Base-by-base conservation (phyloP, 441 rosid genomes). In the Populus hybrid region DNA sequence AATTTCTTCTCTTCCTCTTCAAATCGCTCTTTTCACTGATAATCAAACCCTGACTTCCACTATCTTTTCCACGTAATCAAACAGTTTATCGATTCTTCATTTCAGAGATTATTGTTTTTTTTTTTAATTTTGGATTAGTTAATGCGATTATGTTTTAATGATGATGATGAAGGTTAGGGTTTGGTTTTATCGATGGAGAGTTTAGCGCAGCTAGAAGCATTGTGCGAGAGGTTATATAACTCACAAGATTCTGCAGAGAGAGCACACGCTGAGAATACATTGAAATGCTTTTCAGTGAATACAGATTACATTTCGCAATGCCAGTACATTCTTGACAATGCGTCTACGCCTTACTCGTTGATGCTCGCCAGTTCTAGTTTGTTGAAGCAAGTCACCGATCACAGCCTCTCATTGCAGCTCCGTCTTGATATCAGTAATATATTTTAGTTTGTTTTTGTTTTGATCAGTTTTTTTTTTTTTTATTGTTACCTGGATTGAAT, bases 291-390 rank as follows among this genome's bases (percentile, higher is more conserved):
- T 74, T 94, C 98, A 0, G 90, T 88, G 70, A 97, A 92, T 76
- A 93, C 90, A 0, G 98, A 97, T 35, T 97, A 94, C 87, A 97
- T 97, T 50, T 85, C 98, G 1, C 97, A 97, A 78, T 97, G 99
- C 83, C 99, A 94, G 82, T 97, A 85, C 89, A 97, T 97, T 84
- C 99, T 97, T 18, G 98, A 97, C 84, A 92, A 97, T 83, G 97
- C 99, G 53, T 80, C 91, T 85, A 92, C 95, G 80, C 99, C 99
- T 42, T 97, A 97, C n/a, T 93, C 99, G 2, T 85, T 97, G 85
- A 97, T 97, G 99, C 98, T 97, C 32, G 99, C 99, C 71, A 94
- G 99, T 89, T 94, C 99, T 68, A 97, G 99, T 85, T 84, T 97
- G 84, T 73, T 97, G 77, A 94, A 93, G 89, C 99, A 94, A 91